Conservation (phyloP, 1,284 basidiomycete genomes). For the Thecaphora frezii region DNA sequence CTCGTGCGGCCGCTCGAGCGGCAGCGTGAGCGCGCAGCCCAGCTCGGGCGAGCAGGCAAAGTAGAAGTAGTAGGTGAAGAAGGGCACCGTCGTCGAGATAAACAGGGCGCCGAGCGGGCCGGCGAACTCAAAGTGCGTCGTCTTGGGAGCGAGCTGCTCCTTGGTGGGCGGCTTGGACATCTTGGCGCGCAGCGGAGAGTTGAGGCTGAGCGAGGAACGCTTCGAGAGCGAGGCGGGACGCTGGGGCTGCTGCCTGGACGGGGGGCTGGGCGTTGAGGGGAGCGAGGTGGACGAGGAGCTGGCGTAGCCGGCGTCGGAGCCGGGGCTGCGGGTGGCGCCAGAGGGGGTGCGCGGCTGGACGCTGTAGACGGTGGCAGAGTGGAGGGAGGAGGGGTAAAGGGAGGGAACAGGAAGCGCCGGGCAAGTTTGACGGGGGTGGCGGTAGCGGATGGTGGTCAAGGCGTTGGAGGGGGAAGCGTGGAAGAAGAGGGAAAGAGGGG, state of each 20-base stretch:
- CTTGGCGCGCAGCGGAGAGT: constrained; percentile 24
- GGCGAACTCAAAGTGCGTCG: constrained; percentile 76
- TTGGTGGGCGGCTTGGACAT: constrained; percentile 33
- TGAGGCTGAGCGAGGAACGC: constrained; percentile 11
- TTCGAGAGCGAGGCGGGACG: constrained; percentile 8
- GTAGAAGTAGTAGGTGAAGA: constrained; percentile 76
- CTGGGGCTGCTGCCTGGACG: constrained; percentile 16
- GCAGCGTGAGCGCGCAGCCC: constrained; percentile 46
- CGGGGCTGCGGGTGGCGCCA: constrained; percentile 19
- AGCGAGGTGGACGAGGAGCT: constrained; percentile 20
- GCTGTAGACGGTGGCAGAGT: not conserved
- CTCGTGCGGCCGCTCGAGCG: constrained; percentile 26
- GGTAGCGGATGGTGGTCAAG: too few relatives aligned
- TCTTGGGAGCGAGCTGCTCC: constrained; percentile 61
- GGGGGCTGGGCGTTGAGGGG: constrained; percentile 9
- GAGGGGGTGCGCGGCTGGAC: constrained; percentile 27
- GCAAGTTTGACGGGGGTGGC: not conserved
- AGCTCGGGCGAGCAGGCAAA: constrained; percentile 76
- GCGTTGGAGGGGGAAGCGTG: too few relatives aligned
- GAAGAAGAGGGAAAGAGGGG: too few relatives aligned
- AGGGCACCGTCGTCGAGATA: constrained; percentile 74
- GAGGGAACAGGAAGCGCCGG: not conserved
- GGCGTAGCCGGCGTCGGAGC: constrained; percentile 28
- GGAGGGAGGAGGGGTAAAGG: not conserved
- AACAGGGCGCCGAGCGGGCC: constrained; percentile 78